Evolutionary conservation across 176 grass and related monocot genomes (phyloP), one percentile per base, ranked within the genome.

Genomic region (Neostapfia colusana): DNA sequence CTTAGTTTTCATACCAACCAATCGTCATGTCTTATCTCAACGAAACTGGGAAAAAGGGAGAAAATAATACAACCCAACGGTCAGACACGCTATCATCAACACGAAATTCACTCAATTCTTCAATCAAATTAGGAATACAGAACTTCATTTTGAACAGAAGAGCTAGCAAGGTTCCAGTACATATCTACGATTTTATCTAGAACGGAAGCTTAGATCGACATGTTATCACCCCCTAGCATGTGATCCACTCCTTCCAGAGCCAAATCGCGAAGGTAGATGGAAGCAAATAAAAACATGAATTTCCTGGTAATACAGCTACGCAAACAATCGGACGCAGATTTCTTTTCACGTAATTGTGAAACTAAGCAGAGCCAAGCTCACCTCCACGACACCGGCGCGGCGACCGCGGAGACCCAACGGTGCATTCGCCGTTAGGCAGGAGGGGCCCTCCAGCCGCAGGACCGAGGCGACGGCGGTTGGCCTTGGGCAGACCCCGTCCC

Each of bases 361-460:
- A 65, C 31, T 10, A 37, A 10, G 63, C 5, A 40, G 39, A 36
- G 50, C 28, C 2, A 44, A 26, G 55, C 72, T 65, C 48, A 87
- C 85, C 73, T 87, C 85, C 2, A 77, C 58, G 16, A 87, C 73
- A 73, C 59, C 67, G 35, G 24, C 46, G 66, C 65, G 73, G 66
- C 38, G 79, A 17, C 14, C 20, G 11, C 58, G 48, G 48, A 65
- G 46, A 16, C 72, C 46, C 37, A 21, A 20, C 20, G 27, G 72
- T 37, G 79, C 25, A 10, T 27, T 65, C 7, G 28, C 73, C 58
- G 65, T 16, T 3, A 48, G 8, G 66, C 79, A 87, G 8, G 57
- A 56, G 15, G 46, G 11, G 45, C 46, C 21, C 56, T n/a, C 46
- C 16, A 38, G 57, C 17, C n/a, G 57, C 46, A 87, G 58, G 59